Evolutionary conservation across 768 basidiomycete species (phyloP), one percentile per base, ranked within the genome.

Genomic region (Podaxis sp.): DNA sequence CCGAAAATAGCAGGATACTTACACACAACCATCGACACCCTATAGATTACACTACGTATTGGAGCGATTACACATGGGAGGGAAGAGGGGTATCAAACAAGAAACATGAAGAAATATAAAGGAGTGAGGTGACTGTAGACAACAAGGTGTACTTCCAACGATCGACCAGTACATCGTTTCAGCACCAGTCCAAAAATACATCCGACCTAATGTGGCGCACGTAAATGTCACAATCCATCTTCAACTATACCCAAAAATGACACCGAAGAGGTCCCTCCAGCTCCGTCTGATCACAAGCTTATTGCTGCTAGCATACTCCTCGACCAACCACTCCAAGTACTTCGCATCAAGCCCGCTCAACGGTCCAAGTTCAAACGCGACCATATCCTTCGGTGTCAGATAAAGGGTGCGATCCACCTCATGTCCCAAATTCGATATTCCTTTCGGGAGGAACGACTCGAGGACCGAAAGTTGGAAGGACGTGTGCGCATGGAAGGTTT

Each of bases 321-420:
- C 80, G 1, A 80, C 84, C 17, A 95, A 76, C 90, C 90, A 93
- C 70, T 92, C 90, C 38, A 93, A 75, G 70, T 93, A 93, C 48
- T 77, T 79, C n/a, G 81, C 87, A 65, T 94, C 92, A 52, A 87
- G 69, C 4, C 78, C 75, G 68, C 92, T 94, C 63, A 92, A 74
- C 6, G 91, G 87, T 1, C 90, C 88, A 0, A 94, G 81, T 70
- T 90, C 90, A 52, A 94, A 87, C 13, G 84, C 77, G 11, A 85
- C 59, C 7, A 93, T 76, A 63, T 92, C 89, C 67, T 80, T 85
- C 11, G 90, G 84, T 1, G 82, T 79, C 17, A 93, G 72, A 30
- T 69, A 69, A 11, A 86, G 51, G 1, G 54, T 40, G n/a, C 11
- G 58, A 58, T 48, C 52, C 17, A 58, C 63, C 30, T 39, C 49